Evolutionary conservation across 306 rosid species (phyloP).

Genomic region (Prosopis cineraria): DNA sequence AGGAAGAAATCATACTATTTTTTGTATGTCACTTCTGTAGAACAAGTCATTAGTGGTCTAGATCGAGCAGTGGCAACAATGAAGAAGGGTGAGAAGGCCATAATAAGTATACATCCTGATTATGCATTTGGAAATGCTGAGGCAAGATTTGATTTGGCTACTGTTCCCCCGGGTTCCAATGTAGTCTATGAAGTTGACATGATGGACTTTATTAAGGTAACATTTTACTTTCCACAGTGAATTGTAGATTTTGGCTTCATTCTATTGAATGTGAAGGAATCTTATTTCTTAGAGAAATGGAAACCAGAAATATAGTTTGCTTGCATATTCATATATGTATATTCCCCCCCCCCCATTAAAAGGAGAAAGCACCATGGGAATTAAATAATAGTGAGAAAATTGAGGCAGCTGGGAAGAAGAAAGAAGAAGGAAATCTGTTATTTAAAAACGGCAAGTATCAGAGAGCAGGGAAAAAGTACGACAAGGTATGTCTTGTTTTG

Average conservation of each 20-base stretch:
- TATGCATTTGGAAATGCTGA: constrained; percentile 68
- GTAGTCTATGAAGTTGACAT: constrained; percentile 63
- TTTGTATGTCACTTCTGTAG: constrained; percentile 41
- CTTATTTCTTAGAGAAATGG: constrained; percentile 28
- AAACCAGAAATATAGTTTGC: constrained; percentile 14
- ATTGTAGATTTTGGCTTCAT: background rate
- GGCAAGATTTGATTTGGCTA: constrained; percentile 49
- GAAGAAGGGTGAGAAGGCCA: constrained; percentile 72
- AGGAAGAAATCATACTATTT: constrained; percentile 17
- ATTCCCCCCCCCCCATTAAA: constrained; percentile 9
- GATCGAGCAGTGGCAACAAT: constrained; percentile 69
- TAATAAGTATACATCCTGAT: constrained; percentile 63
- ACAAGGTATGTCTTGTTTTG: constrained; percentile 49
- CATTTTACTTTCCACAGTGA: background rate
- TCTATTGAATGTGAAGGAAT: background rate
- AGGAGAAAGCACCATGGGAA: constrained; percentile 78
- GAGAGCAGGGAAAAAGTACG: constrained; percentile 62
- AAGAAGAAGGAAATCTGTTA: constrained; percentile 72
- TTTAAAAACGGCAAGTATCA: constrained; percentile 57
- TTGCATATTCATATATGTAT: constrained; percentile 4
- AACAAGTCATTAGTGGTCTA: constrained; percentile 68
- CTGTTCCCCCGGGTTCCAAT: constrained; percentile 52
- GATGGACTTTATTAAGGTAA: constrained; percentile 59
- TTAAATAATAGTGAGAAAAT: constrained; percentile 59
- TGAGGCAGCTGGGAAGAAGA: constrained; percentile 64